Evolutionary conservation across 2,329 filamentous ascomycete species (phyloP).

Genomic region (Phialophora verrucosa): DNA sequence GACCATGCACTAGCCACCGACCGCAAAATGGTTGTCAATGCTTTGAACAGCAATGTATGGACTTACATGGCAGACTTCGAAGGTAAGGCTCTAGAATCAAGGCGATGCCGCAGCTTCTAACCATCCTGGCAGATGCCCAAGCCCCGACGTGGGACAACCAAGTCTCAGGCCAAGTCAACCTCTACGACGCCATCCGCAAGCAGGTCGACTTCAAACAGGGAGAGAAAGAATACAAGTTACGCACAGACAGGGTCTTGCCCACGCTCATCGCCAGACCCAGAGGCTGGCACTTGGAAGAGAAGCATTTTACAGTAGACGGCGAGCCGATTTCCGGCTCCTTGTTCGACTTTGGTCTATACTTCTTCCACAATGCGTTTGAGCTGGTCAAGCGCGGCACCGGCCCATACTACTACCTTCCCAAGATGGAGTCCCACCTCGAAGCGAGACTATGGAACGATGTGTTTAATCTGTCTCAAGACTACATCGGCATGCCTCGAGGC

Average conservation of each 20-base stretch:
- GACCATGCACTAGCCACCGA: constrained; percentile 66
- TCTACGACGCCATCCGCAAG: constrained; percentile 92
- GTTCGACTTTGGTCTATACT: constrained; percentile 98
- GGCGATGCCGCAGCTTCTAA: constrained; percentile 9
- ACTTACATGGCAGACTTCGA: constrained; percentile 99
- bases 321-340: constrained; percentile 90
- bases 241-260: constrained; percentile 82
- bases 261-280: constrained; percentile 93
- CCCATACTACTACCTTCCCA: constrained; percentile 97
- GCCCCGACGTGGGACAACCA: constrained; percentile 99
- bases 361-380: constrained; percentile 97
- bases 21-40: constrained; percentile 99
- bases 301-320: constrained; percentile 94
- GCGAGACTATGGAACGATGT: constrained; percentile 97
- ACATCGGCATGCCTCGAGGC: constrained; percentile 83
- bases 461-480: constrained; percentile 95
- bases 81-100: constrained; percentile 63
- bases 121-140: constrained; percentile 71
- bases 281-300: constrained; percentile 98
- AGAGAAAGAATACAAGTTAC: constrained; percentile 95
- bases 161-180: constrained; percentile 97
- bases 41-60: constrained; percentile 93
- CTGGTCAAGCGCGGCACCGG: constrained; percentile 81
- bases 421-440: constrained; percentile 98
- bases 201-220: constrained; percentile 97